These are phyloP conservation scores for Cercophora sp. DNA, from an alignment of 495 filamentous ascomycete species.

Conservation along the genomic window DNA sequence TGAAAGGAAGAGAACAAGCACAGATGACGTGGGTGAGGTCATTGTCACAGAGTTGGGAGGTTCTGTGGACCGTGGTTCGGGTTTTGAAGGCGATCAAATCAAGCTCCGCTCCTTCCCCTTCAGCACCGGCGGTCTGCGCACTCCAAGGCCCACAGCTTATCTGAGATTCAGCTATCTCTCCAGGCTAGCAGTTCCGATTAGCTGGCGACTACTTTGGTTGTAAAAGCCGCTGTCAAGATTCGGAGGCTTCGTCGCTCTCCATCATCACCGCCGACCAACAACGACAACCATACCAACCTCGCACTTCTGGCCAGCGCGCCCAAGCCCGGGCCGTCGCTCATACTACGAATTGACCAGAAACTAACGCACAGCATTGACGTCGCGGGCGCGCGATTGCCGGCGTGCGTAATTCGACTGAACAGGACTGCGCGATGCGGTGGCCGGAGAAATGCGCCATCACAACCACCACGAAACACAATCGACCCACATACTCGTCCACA, in stretches of 20 bases:
- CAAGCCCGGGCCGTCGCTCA: constrained; percentile 1
- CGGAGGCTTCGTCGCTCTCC: constrained; percentile 1
- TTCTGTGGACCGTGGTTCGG: not conserved
- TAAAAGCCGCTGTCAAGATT: constrained; percentile 2
- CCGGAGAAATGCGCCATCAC: constrained; percentile 1
- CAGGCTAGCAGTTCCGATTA: constrained; percentile 1
- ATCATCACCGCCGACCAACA: constrained; percentile 1
- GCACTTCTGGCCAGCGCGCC: constrained; percentile 1
- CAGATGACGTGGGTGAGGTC: too few relatives aligned
- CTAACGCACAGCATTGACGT: constrained; percentile 2
- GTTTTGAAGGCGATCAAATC: constrained; percentile 2
- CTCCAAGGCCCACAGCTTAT: constrained; percentile 1
- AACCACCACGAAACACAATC: constrained; percentile 2
- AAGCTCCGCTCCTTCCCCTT: constrained; percentile 1
- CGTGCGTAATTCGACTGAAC: not conserved
- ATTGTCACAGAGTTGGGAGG: constrained; percentile 2
- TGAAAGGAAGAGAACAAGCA: too few relatives aligned
- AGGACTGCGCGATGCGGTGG: constrained; percentile 1
- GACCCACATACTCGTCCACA: constrained; percentile 1
- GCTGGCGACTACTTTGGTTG: constrained; percentile 1
- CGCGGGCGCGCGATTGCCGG: not conserved
- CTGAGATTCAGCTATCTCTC: constrained; percentile 1
- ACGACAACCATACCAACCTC: constrained; percentile 2
- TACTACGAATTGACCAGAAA: constrained; percentile 2
- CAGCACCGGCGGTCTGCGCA: constrained; percentile 1